Conservation (phyloP, 352 stramenopile species). For the Phytophthora agathidicida region DNA sequence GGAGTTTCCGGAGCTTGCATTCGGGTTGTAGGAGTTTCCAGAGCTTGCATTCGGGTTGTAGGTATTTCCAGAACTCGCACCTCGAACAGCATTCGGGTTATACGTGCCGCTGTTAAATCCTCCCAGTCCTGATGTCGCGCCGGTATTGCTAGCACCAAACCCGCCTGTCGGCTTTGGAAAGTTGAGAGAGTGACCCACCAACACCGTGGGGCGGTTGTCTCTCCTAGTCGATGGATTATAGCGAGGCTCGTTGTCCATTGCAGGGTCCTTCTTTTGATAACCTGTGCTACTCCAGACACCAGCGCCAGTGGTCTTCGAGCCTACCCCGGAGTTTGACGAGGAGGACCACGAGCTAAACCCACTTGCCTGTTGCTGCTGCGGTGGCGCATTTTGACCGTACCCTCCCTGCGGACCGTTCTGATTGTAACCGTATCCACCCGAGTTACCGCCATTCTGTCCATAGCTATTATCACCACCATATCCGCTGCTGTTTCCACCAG, state of each 20-base stretch:
- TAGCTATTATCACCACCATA: constrained; percentile 39
- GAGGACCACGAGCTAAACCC: constrained; percentile 69
- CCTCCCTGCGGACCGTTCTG: constrained; percentile 23
- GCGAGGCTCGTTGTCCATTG: constrained; percentile 38
- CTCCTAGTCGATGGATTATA: constrained; percentile 58
- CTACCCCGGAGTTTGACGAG: constrained; percentile 27
- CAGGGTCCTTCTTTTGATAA: constrained; percentile 78
- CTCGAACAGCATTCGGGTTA: constrained; percentile 44
- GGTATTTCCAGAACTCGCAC: constrained; percentile 33
- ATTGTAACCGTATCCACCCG: constrained; percentile 28
- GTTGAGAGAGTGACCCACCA: constrained; percentile 80
- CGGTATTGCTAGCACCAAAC: constrained; percentile 46
- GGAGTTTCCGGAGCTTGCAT: constrained; percentile 25
- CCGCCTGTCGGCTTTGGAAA: constrained; percentile 62
- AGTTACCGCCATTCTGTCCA: constrained; percentile 32
- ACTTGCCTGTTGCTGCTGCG: constrained; percentile 36
- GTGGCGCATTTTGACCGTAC: constrained; percentile 30
- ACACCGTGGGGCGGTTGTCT: constrained; percentile 86
- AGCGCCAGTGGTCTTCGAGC: constrained; percentile 44
- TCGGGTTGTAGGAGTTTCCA: constrained; percentile 33
- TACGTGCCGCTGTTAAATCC: constrained; percentile 56
- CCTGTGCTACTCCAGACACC: constrained; percentile 84
- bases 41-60: constrained; percentile 41
- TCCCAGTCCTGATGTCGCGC: constrained; percentile 35
- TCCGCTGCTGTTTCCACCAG: constrained; percentile 12